Evolutionary conservation across 2,329 filamentous ascomycete genomes (phyloP).

Genomic region (Trichoderma gracile): DNA sequence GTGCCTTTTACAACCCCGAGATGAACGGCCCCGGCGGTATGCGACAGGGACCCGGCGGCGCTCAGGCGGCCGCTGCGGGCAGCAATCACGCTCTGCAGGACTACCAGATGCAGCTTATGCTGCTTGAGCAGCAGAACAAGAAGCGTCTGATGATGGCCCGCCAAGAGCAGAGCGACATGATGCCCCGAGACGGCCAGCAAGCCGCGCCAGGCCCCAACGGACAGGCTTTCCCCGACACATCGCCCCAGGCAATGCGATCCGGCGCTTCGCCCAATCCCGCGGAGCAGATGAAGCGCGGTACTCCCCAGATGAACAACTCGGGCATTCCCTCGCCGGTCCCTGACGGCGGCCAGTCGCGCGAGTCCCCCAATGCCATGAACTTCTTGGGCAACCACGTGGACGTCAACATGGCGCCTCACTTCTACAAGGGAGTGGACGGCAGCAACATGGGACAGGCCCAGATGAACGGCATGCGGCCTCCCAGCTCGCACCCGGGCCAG

Average conservation of each 20-base stretch:
- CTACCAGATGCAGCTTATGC: slow-evolving; percentile 87
- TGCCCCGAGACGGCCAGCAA: slow-evolving; percentile 53
- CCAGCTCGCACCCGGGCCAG: slow-evolving; percentile 65
- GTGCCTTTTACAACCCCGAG: slow-evolving; percentile 65
- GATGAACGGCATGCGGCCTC: slow-evolving; percentile 69
- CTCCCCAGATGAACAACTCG: slow-evolving; percentile 69
- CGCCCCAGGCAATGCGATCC: slow-evolving; percentile 66
- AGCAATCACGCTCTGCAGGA: slow-evolving; percentile 83
- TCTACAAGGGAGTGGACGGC: slow-evolving; percentile 58
- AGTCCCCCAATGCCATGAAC: slow-evolving; percentile 63
- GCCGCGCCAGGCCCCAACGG: slow-evolving; percentile 59
- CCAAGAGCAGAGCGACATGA: slow-evolving; percentile 69
- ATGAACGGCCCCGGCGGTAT: slow-evolving; percentile 60
- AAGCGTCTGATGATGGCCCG: slow-evolving; percentile 82
- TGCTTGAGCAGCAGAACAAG: slow-evolving; percentile 85
- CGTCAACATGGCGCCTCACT: slow-evolving; percentile 59
- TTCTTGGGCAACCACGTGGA: slow-evolving; percentile 66
- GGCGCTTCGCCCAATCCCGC: slow-evolving; percentile 75
- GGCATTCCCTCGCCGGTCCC: slow-evolving; percentile 71
- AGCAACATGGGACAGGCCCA: slow-evolving; percentile 55
- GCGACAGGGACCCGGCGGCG: slow-evolving; percentile 45
- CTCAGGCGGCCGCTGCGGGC: slow-evolving; percentile 42
- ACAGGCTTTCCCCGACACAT: slow-evolving; percentile 67
- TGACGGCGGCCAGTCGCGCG: slow-evolving; percentile 65
- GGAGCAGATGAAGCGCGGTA: slow-evolving; percentile 78